A percentile compares a stretch with the other conserved stretches of the same genome.
phyloP scores from a whole-genome alignment of 2,329 filamentous ascomycete species.

The Epichloe brachyelytri region DNA sequence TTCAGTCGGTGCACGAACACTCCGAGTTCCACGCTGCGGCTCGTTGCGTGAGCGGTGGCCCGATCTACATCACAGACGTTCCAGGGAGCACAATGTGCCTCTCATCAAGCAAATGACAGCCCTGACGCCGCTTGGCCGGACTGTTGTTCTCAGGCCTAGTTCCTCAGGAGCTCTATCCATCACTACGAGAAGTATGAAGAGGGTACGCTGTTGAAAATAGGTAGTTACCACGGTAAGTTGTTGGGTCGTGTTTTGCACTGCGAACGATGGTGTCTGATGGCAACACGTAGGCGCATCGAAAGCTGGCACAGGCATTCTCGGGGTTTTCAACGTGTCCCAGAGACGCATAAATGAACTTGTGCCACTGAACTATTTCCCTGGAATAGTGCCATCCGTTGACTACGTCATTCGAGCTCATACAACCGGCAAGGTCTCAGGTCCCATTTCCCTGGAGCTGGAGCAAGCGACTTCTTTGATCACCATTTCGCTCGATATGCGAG shows the following conservation, averaged over 20 bases:
- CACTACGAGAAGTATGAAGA: constrained; percentile 69
- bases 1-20: constrained; percentile 52
- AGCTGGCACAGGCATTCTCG: constrained; percentile 65
- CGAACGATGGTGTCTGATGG: background rate
- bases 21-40: constrained; percentile 81
- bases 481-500: constrained; percentile 48
- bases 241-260: background rate
- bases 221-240: constrained; percentile 56
- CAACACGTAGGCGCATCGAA: constrained; percentile 29
- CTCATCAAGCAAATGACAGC: constrained; percentile 76
- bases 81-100: constrained; percentile 68
- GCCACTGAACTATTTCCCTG: constrained; percentile 59
- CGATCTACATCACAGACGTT: constrained; percentile 86
- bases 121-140: constrained; percentile 54
- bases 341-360: constrained; percentile 54
- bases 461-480: constrained; percentile 40
- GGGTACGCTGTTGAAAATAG: constrained; percentile 59
- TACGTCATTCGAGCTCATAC: constrained; percentile 67
- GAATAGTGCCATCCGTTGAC: constrained; percentile 38
- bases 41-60: constrained; percentile 78
- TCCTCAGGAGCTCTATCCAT: constrained; percentile 59
- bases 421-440: constrained; percentile 46
- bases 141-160: constrained; percentile 69
- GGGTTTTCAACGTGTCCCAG: constrained; percentile 68
- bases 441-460: constrained; percentile 30